Base-by-base conservation (phyloP, 345 rosid genomes). In the Syzygium jambos region DNA sequence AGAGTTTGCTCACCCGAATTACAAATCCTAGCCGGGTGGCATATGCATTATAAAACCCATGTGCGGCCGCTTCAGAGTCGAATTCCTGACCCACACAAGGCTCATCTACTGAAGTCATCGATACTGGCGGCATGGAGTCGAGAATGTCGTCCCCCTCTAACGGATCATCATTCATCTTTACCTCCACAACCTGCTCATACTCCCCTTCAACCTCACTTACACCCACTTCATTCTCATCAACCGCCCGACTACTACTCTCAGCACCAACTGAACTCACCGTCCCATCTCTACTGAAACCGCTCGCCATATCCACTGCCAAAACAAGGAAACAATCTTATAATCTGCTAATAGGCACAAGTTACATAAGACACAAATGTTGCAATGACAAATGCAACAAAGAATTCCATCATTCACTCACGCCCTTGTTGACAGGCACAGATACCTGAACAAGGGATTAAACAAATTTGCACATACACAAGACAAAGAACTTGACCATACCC, bases 1-100 rank as follows among this genome's bases (percentile, higher is more conserved):
- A 98, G 57, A 98, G 98, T 87, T 98, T 98, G 91, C 99, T 98
- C n/a, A 98, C 99, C 88, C 99, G 99, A 68, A 96, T 95, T 61
- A 98, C 87, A 51, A 98, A 98, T 87, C 99, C 99, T 46, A 94
- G 94, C 78, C 91, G 94, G 2, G 95, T 93, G 55, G 99, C 99
- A 91, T 98, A 98, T 80, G 96, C 85, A 84, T 96, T 96, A 88
- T 98, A 98, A 91, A 98, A 95, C 73, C 96, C 97, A 86, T 95
- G 99, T 2, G 98, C 99, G 2, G 98, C 98, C 86, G 96, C 95
- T 91, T 96, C 99, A 12, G 99, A 94, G 22, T 98, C 99, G 86
- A 98, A 98, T 84, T 98, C 99, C 88, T 93, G 98, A 23, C 99
- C 99, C 78, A 94, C 91, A 55, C 85, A 95, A 22, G 98, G 99